Evolutionary conservation across 164 flowering plant species (phyloP), one percentile per base, ranked within the genome.

Genomic region (Chloranthus sessilifolius): DNA sequence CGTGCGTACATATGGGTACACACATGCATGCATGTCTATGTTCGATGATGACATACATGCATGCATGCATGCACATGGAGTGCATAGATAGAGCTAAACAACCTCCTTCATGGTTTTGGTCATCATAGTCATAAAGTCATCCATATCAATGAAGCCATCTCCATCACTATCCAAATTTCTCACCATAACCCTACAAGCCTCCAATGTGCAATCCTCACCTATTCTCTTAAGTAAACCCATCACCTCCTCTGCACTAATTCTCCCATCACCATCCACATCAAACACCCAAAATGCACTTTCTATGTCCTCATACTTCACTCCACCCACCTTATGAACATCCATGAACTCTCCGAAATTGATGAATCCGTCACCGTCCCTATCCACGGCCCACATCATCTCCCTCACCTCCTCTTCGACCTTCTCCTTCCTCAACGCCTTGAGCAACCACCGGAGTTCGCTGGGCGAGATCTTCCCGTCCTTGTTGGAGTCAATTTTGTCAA

Each of bases 91-190:
- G 21, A 41, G 20, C 24, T 10, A 42, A 5, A 28, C 20, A 45
- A 20, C 23, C 33, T 3, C 11, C 35, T 58, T 70, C 74, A 76
- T 31, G 61, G 78, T 42, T 1, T 55, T 60, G 25, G 94, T 84
- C 98, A 90, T 90, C 95, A 90, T 82, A 15, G 53, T 71, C 50
- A 68, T 60, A 53, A 90, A 90, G 48, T 84, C 95, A 43, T 79
- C 82, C 61, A 78, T 75, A 56, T 78, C 73, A n/a, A 90, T 71
- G 60, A 76, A 35, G 0, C 87, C 95, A 62, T 90, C 91, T 4
- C 88, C 87, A 52, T 90, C 78, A 3, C 52, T 31, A 47, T 87
- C 95, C 23, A 87, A 74, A 7, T 58, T 77, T 38, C 50, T 60
- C 48, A 70, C 83, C 85, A 90, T 90, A 56, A 58, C 75, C 66